phyloP scores from a whole-genome alignment of 108 stramenopile species.

The Nannochloropsis oceanica region DNA sequence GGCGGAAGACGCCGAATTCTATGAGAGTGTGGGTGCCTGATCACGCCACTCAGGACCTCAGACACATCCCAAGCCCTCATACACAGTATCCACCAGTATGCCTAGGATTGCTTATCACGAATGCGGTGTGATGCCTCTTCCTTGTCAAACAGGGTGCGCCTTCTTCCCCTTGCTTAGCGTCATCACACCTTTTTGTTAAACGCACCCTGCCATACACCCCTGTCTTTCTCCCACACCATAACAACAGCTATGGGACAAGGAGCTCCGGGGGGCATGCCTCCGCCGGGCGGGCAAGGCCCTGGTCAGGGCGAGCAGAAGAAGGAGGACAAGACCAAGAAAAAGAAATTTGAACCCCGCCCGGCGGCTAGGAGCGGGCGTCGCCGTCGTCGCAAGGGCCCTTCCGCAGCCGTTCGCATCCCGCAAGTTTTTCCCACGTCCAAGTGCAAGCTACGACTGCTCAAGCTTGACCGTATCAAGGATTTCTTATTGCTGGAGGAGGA shows the following conservation, averaged over 20 bases:
- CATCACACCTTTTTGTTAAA: too few relatives aligned
- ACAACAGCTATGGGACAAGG: constrained; percentile 18
- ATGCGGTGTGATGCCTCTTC: too few relatives aligned
- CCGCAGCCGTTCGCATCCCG: constrained; percentile 41
- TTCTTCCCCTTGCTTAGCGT: too few relatives aligned
- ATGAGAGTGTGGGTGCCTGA: too few relatives aligned
- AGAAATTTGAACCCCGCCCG: constrained; percentile 82
- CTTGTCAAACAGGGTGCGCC: too few relatives aligned
- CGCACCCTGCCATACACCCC: too few relatives aligned
- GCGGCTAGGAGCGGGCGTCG: constrained; percentile 58
- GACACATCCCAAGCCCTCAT: too few relatives aligned
- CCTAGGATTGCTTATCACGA: too few relatives aligned
- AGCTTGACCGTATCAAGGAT: constrained; percentile 95
- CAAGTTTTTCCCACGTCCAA: constrained; percentile 80
- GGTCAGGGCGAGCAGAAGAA: constrained; percentile 20
- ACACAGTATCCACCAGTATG: too few relatives aligned
- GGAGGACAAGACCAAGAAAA: constrained; percentile 77
- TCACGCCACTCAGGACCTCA: too few relatives aligned
- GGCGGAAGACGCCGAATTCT: too few relatives aligned
- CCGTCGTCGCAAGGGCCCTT: constrained; percentile 78
- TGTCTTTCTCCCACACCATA: too few relatives aligned
- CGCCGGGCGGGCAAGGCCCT: not conserved
- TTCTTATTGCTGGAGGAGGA: constrained; percentile 96
- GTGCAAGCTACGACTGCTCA: constrained; percentile 90
- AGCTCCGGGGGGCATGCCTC: constrained; percentile 6